These are phyloP conservation scores for Pythium vanterpoolii DNA, from an alignment of 352 stramenopile genomes.

Conservation along the genomic window DNA sequence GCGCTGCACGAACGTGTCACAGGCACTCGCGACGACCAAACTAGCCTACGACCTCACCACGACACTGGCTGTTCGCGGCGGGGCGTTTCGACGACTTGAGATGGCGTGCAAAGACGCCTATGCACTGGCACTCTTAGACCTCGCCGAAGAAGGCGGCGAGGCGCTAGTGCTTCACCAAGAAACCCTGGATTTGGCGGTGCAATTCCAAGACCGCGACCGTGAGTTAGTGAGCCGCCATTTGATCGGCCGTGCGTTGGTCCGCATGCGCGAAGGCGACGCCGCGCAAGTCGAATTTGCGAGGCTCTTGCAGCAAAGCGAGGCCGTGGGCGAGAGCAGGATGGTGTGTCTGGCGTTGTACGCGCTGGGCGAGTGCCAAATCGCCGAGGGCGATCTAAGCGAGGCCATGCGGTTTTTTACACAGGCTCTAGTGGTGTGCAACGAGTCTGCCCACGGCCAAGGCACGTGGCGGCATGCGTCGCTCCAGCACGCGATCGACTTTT, in stretches of 20 bases:
- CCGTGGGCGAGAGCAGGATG: constrained; percentile 35
- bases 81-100: constrained; percentile 33
- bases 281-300: constrained; percentile 39
- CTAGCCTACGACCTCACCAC: constrained; percentile 43
- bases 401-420: constrained; percentile 37
- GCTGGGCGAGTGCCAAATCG: constrained; percentile 41
- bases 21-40: constrained; percentile 38
- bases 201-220: constrained; percentile 34
- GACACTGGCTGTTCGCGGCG: constrained; percentile 20
- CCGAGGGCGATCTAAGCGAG: constrained; percentile 32
- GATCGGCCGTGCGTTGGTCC: constrained; percentile 32
- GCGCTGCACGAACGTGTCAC: constrained; percentile 40
- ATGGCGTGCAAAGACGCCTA: constrained; percentile 45
- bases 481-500: constrained; percentile 54
- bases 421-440: constrained; percentile 42
- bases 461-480: constrained; percentile 42
- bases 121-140: constrained; percentile 32
- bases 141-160: constrained; percentile 31
- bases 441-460: constrained; percentile 34
- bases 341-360: constrained; percentile 50
- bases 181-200: constrained; percentile 37
- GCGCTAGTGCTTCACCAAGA: constrained; percentile 45
- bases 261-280: constrained; percentile 35
- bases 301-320: constrained; percentile 35
- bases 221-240: constrained; percentile 41